Evolutionary conservation across 495 filamentous ascomycete species (phyloP), one percentile per base, ranked within the genome.

Genomic region (Trichodelitschia bisporula): DNA sequence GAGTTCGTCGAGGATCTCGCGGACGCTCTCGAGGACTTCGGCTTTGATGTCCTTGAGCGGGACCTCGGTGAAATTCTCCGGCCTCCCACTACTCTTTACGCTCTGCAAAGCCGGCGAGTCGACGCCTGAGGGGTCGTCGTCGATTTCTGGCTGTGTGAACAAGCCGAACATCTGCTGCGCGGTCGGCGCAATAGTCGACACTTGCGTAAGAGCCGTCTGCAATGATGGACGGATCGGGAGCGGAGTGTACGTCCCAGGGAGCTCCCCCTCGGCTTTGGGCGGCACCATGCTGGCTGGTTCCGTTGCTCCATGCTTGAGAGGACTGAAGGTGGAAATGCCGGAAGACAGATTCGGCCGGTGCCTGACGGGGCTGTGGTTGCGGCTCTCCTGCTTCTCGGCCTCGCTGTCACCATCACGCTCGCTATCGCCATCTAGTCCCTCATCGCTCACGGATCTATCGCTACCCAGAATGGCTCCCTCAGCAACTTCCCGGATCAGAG

Each of bases 1-100:
- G 26, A 93, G 62, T 47, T 93, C 83, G 42, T 93, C 83, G 44
- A 82, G 75, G 19, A 93, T 77, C 48, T 93, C 83, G 36, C 71
- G 62, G 35, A 93, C 82, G 15, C 79, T 80, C 42, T 79, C 73
- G 35, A 84, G 59, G 2, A 91, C 73, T 47, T 91, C 82, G n/a
- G 75, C 76, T 33, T 75, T 75, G 24, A 91, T 57, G 35, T 83
- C 70, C 9, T 45, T 58, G 36, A 25, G 33, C 21, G 21, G n/a
- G 21, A 24, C 21, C 6, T 24, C 6, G 21, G n/a, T n/a, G n/a
- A n/a, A n/a, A n/a, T n/a, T n/a, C n/a, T n/a, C n/a, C n/a, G n/a
- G n/a, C n/a, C n/a, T n/a, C n/a, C n/a, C n/a, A n/a, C n/a, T n/a
- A n/a, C n/a, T n/a, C n/a, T n/a, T n/a, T n/a, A n/a, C n/a, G n/a